Evolutionary conservation across 108 stramenopile genomes (phyloP).

Genomic region (Cylindrotheca fusiformis): DNA sequence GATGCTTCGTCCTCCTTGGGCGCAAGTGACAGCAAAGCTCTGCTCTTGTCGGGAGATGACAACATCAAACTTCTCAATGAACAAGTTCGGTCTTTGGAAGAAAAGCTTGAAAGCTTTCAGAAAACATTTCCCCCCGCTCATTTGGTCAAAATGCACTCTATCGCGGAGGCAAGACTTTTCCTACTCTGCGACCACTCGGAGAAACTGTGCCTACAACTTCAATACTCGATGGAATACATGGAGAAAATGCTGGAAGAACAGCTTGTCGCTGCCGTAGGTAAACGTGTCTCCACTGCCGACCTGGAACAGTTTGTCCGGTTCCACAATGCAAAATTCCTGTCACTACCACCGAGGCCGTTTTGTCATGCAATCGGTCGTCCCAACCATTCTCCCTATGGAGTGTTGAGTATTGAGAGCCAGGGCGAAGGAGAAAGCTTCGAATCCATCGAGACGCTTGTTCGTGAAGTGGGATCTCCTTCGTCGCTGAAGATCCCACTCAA

Average conservation of each 20-base stretch:
- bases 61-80: constrained; percentile 38
- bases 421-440: constrained; percentile 2
- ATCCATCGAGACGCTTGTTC: constrained; percentile 48
- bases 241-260: constrained; percentile 65
- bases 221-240: constrained; percentile 36
- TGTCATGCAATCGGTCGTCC: constrained; percentile 67
- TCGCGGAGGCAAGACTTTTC: constrained; percentile 35
- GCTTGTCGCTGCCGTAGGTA: constrained; percentile 72
- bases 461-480: constrained; percentile 5
- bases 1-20: background rate
- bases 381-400: constrained; percentile 59
- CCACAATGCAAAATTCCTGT: constrained; percentile 57
- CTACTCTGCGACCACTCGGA: constrained; percentile 26
- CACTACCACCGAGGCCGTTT: constrained; percentile 54
- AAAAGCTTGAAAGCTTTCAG: constrained; percentile 14
- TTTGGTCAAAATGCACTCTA: constrained; percentile 20
- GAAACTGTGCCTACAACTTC: constrained; percentile 10
- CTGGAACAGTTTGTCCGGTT: constrained; percentile 62
- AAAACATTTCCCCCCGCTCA: constrained; percentile 12
- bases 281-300: constrained; percentile 47
- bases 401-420: constrained; percentile 38
- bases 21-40: background rate
- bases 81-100: constrained; percentile 38
- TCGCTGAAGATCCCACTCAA: constrained; percentile 44
- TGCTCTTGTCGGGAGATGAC: constrained; percentile 34